phyloP scores from a whole-genome alignment of 2,329 filamentous ascomycete genomes.

The Fusarium verticillioides region DNA sequence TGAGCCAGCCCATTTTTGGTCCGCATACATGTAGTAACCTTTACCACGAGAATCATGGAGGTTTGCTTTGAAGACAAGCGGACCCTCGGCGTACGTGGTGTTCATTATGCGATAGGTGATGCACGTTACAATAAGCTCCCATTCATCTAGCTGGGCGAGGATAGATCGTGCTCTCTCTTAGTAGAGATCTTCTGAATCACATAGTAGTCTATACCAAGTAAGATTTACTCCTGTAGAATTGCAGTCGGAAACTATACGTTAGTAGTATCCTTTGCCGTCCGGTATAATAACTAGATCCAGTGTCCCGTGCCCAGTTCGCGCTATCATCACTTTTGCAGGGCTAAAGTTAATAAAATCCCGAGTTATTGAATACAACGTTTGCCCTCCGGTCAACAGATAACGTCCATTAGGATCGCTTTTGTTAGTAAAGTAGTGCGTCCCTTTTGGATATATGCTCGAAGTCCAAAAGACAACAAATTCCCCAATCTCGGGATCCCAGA shows the following conservation, averaged over 20 bases:
- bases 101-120: neutral
- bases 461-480: neutral
- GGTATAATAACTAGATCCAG: accelerated
- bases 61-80: neutral
- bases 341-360: neutral
- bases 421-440: neutral
- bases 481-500: neutral
- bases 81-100: neutral
- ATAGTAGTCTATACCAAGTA: neutral
- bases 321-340: neutral
- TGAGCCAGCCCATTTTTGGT: neutral
- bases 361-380: neutral
- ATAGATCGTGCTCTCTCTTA: neutral
- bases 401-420: neutral
- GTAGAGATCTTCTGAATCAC: neutral
- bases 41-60: accelerated
- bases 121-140: neutral
- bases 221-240: neutral
- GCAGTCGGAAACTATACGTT: neutral
- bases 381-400: neutral
- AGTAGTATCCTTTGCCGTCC: neutral
- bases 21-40: neutral
- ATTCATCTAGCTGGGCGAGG: neutral
- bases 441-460: neutral
- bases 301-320: neutral